phyloP scores from a whole-genome alignment of 441 rosid species.

The California macrophylla region DNA sequence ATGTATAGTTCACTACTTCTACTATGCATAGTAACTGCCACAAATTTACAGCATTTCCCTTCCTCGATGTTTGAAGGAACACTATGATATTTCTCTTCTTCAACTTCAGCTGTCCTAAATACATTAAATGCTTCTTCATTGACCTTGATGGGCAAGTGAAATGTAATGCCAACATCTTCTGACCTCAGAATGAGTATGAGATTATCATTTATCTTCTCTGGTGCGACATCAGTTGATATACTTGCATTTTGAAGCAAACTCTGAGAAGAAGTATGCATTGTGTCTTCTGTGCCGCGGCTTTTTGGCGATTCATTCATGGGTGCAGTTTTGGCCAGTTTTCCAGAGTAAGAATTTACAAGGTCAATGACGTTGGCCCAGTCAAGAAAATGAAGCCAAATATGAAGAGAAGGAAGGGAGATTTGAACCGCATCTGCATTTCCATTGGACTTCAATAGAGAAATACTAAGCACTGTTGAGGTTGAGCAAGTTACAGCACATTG shows the following conservation, averaged over 20 bases:
- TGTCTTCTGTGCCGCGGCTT: slow-evolving; percentile 23
- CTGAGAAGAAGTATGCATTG: slow-evolving; percentile 22
- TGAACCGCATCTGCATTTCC: slow-evolving; percentile 33
- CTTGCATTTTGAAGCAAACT: slow-evolving; percentile 23
- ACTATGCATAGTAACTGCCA: slow-evolving; percentile 38
- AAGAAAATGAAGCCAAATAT: slow-evolving; percentile 58
- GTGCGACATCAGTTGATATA: slow-evolving; percentile 21
- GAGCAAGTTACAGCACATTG: slow-evolving; percentile 35
- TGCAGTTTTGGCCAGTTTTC: slow-evolving; percentile 29
- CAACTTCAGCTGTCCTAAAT: slow-evolving; percentile 29
- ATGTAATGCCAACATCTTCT: slow-evolving; percentile 44
- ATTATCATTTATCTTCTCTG: slow-evolving; percentile 24
- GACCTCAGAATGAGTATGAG: slow-evolving; percentile 36
- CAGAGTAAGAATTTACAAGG: slow-evolving; percentile 30
- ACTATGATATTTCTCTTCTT: slow-evolving; percentile 24
- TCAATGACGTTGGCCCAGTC: slow-evolving; percentile 57
- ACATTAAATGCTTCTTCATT: slow-evolving; percentile 26
- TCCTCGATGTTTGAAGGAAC: slow-evolving; percentile 20
- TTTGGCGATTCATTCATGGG: slow-evolving; percentile 21
- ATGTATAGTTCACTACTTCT: slow-evolving; percentile 39
- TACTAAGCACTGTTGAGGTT: slow-evolving; percentile 39
- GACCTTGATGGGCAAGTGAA: slow-evolving; percentile 46
- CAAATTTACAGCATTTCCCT: slow-evolving; percentile 38
- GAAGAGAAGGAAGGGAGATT: slow-evolving; percentile 64
- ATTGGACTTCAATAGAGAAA: slow-evolving; percentile 38